phyloP scores from a whole-genome alignment of 805 yeast species.

The Monosporozyma unispora region DNA sequence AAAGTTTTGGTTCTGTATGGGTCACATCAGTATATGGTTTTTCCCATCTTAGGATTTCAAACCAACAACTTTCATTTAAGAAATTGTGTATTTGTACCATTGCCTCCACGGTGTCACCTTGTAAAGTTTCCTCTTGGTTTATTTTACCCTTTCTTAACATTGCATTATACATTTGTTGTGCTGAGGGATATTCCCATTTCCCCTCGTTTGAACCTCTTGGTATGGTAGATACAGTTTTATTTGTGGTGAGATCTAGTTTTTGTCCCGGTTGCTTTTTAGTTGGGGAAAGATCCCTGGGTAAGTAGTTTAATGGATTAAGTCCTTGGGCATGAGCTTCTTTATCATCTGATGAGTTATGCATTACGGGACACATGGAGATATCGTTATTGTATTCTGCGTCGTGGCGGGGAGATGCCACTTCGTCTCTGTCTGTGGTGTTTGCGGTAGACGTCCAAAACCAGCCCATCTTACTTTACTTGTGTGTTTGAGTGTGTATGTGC shows the following conservation, averaged over 20 bases:
- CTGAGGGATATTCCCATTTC: constrained; percentile 97
- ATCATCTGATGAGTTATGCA: constrained; percentile 17
- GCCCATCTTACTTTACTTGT: constrained; percentile 46
- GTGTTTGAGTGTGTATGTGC: neutral
- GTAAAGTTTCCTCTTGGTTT: constrained; percentile 60
- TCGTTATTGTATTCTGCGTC: constrained; percentile 37
- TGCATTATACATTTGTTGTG: constrained; percentile 98
- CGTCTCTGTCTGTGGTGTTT: neutral
- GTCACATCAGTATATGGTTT: constrained; percentile 49
- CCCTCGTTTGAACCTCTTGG: constrained; percentile 76
- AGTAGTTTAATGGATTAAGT: constrained; percentile 77
- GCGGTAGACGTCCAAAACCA: constrained; percentile 70
- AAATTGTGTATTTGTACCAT: constrained; percentile 98
- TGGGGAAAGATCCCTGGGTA: constrained; percentile 64
- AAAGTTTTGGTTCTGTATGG: constrained; percentile 60
- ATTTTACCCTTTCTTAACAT: constrained; percentile 87
- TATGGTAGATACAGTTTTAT: constrained; percentile 73
- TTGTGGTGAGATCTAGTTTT: constrained; percentile 65
- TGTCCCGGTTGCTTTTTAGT: constrained; percentile 72
- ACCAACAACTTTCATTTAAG: constrained; percentile 96
- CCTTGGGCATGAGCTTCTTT: constrained; percentile 14
- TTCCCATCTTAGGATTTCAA: constrained; percentile 90
- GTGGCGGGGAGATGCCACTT: neutral
- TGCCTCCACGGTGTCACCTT: constrained; percentile 90
- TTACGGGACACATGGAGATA: constrained; percentile 35